Percentiles rank a stretch among this genome's conserved stretches.
phyloP scores from a whole-genome alignment of 2,329 filamentous ascomycete genomes.

The Aspergillus costaricaensis region DNA sequence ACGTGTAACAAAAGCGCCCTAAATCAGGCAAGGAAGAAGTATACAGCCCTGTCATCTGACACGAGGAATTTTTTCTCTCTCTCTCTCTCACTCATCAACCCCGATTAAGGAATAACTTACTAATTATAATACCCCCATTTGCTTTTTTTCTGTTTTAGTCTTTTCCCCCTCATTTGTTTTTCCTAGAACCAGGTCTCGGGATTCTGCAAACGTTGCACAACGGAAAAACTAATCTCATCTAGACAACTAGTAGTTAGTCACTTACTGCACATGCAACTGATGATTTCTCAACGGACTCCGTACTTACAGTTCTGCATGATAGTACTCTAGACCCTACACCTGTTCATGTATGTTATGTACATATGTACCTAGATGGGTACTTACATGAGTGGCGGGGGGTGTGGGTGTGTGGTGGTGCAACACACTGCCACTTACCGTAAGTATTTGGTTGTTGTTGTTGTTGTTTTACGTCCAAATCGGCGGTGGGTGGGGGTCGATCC shows the following conservation, averaged over 20 bases:
- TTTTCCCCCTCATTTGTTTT: too few relatives aligned
- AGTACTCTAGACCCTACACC: background rate
- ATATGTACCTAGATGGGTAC: background rate
- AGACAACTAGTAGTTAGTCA: background rate
- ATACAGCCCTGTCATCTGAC: constrained; percentile 1
- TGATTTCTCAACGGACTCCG: background rate
- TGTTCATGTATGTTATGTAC: background rate
- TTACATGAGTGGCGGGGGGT: background rate
- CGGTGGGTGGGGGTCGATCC: background rate
- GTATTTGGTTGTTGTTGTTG: background rate
- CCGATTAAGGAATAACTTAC: too few relatives aligned
- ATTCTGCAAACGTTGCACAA: background rate
- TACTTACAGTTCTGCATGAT: background rate
- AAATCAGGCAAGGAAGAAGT: background rate
- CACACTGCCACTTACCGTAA: too few relatives aligned
- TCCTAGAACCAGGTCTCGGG: background rate
- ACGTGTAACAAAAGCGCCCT: background rate
- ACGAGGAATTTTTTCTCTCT: background rate
- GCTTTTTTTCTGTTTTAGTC: too few relatives aligned
- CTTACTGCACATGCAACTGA: background rate
- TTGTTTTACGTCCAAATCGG: background rate
- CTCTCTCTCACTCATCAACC: too few relatives aligned
- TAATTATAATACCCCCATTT: too few relatives aligned
- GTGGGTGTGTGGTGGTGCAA: background rate
- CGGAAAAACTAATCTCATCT: background rate